These are phyloP conservation scores for Clavaria fumosa DNA, from an alignment of 768 basidiomycete genomes.

Conservation along the genomic window DNA sequence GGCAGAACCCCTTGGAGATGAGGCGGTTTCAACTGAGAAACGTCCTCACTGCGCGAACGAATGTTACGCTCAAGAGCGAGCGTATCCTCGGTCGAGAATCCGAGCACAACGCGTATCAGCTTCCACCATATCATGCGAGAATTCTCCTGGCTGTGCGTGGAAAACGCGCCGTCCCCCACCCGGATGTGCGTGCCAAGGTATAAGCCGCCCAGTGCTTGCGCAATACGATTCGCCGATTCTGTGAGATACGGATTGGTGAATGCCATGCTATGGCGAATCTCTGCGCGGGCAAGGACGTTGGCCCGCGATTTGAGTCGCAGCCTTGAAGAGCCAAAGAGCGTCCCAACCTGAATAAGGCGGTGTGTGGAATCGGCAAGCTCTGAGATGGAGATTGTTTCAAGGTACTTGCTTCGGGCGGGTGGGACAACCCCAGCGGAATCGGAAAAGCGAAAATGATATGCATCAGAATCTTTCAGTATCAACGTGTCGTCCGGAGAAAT, in stretches of 20 bases:
- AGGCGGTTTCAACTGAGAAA: conserved; percentile 1
- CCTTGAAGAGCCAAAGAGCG: conserved; percentile 63
- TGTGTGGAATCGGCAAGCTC: conserved; percentile 25
- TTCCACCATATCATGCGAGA: conserved; percentile 39
- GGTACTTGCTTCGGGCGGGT: conserved; percentile 24
- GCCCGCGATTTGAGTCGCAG: conserved; percentile 30
- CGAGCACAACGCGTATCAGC: conserved; percentile 35
- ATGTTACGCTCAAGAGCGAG: conserved; percentile 16
- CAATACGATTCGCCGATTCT: conserved; percentile 28
- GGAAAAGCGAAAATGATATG: conserved; percentile 52
- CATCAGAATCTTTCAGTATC: conserved; percentile 33
- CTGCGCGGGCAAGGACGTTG: conserved; percentile 28
- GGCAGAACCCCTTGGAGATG: conserved; percentile 15
- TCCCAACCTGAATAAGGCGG: conserved; percentile 53
- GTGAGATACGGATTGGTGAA: conserved; percentile 35
- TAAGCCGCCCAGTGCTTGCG: conserved; percentile 23
- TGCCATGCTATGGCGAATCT: conserved; percentile 41
- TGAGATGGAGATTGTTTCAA: conserved; percentile 26
- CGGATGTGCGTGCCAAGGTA: conserved; percentile 58
- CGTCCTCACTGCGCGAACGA: neutral
- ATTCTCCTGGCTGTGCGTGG: conserved; percentile 24
- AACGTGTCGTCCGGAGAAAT: conserved; percentile 26
- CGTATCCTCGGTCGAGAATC: conserved; percentile 23
- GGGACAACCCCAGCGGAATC: conserved; percentile 24
- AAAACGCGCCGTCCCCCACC: conserved; percentile 53